These are phyloP conservation scores for Solanum bukasovii DNA, from an alignment of 257 asterid species.

Conservation along the genomic window DNA sequence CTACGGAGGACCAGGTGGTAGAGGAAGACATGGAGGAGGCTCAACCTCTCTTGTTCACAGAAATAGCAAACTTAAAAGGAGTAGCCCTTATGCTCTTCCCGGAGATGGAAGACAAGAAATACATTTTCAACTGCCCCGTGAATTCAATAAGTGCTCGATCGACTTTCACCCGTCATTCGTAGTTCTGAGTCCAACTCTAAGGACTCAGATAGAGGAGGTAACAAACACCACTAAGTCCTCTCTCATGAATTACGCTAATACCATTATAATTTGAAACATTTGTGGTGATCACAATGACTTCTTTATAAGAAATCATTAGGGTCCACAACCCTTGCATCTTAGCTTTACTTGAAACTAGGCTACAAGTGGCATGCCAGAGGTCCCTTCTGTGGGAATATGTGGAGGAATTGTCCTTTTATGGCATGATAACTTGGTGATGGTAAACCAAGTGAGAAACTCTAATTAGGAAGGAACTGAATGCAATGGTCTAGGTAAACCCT, in stretches of 20 bases:
- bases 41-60: neutral
- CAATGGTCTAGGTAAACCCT: neutral
- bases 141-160: neutral
- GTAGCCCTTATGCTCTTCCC: neutral
- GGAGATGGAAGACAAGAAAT: neutral
- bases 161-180: neutral
- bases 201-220: neutral
- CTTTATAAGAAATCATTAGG: too few relatives aligned
- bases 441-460: neutral
- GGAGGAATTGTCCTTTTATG: neutral
- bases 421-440: neutral
- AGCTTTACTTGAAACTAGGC: too few relatives aligned
- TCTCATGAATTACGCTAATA: neutral
- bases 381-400: neutral
- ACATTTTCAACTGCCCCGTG: too few relatives aligned
- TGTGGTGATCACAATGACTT: neutral
- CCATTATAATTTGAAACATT: neutral
- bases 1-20: neutral
- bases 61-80: too few relatives aligned
- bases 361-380: neutral
- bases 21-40: neutral
- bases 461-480: neutral
- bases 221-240: neutral
- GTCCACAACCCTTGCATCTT: neutral
- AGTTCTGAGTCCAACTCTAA: neutral